These are phyloP conservation scores for Allium cepa DNA, from an alignment of 106 monocot species.

Conservation along the genomic window DNA sequence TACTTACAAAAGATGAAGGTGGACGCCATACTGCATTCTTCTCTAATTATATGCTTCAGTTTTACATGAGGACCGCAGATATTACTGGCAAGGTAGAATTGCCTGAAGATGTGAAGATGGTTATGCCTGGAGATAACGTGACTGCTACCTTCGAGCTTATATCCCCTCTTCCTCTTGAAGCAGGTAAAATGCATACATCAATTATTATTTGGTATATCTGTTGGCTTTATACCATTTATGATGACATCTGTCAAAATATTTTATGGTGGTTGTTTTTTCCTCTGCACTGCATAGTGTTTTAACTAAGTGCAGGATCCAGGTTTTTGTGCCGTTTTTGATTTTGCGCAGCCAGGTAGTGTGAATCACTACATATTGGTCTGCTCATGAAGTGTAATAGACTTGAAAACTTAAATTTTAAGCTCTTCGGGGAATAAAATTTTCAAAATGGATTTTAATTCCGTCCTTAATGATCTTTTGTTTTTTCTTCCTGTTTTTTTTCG, in stretches of 20 bases:
- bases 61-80: conserved; percentile 94
- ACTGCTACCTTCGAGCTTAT: conserved; percentile 92
- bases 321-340: too few species aligned
- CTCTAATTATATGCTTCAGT: conserved; percentile 90
- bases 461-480: too few species aligned
- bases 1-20: conserved; percentile 92
- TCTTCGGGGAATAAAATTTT: too few species aligned
- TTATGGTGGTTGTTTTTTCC: neutral
- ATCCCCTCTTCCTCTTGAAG: conserved; percentile 83
- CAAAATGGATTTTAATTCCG: too few species aligned
- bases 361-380: too few species aligned
- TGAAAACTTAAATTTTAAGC: too few species aligned
- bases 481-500: too few species aligned
- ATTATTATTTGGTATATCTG: neutral
- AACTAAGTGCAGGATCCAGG: too few species aligned
- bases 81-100: conserved; percentile 89
- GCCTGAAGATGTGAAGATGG: conserved; percentile 89
- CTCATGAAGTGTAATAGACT: too few species aligned
- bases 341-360: too few species aligned
- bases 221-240: neutral
- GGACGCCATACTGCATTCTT: conserved; percentile 93
- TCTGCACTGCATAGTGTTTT: neutral
- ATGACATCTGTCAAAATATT: neutral
- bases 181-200: conserved; percentile 30
- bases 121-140: conserved; percentile 95